Evolutionary conservation across 1,284 basidiomycete species (phyloP).

Genomic region (Sphagnurus paluster): DNA sequence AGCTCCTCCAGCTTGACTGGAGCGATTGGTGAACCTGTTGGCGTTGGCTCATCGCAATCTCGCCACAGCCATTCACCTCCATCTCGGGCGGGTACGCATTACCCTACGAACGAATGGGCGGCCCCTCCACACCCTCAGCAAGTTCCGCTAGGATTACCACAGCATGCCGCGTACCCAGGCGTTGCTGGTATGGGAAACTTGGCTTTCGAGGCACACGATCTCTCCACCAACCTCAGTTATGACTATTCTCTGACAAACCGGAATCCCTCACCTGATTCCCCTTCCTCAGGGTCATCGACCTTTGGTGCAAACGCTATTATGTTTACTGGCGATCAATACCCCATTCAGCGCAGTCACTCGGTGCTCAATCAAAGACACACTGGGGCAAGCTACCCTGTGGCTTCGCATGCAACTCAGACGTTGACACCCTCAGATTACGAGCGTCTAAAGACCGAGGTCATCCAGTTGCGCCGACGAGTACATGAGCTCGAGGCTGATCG

Average conservation of each 20-base stretch:
- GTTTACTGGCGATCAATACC: slow-evolving; percentile 11
- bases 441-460: slow-evolving; percentile 27
- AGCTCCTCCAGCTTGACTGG: slow-evolving; percentile 60
- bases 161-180: slow-evolving; percentile 25
- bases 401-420: slow-evolving; percentile 4
- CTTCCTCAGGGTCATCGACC: slow-evolving; percentile 26
- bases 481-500: slow-evolving; percentile 37
- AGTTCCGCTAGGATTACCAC: slow-evolving; percentile 23
- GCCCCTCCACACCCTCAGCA: slow-evolving; percentile 21
- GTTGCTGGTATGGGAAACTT: slow-evolving; percentile 25
- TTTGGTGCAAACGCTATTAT: slow-evolving; percentile 7
- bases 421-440: slow-evolving; percentile 14
- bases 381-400: slow-evolving; percentile 8
- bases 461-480: slow-evolving; percentile 37
- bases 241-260: slow-evolving; percentile 24
- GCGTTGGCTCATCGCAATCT: slow-evolving; percentile 5
- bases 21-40: slow-evolving; percentile 52
- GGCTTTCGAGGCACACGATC: slow-evolving; percentile 10
- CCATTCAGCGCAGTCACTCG: slow-evolving; percentile 4
- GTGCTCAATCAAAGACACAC: slow-evolving; percentile 5
- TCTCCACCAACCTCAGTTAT: slow-evolving; percentile 12
- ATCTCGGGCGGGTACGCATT: slow-evolving; percentile 9
- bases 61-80: slow-evolving; percentile 19
- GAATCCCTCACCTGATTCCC: slow-evolving; percentile 28
- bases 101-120: slow-evolving; percentile 21